Evolutionary conservation across 2,329 filamentous ascomycete genomes (phyloP), one percentile per base, ranked within the genome.

Genomic region (Fusarium phyllophilum): DNA sequence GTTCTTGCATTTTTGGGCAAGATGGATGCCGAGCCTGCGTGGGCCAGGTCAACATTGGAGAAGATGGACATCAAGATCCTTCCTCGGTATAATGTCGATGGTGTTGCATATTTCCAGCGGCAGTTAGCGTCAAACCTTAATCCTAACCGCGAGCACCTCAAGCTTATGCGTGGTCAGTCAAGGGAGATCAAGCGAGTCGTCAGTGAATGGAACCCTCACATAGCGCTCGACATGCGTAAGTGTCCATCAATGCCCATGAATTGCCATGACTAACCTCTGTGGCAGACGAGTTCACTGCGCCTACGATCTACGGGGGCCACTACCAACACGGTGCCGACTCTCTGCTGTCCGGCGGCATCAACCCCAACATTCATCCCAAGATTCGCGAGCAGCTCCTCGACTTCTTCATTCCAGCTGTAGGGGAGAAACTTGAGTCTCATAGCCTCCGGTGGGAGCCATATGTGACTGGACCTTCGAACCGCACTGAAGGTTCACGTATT

Each of bases 21-120:
- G 31, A 58, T 72, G 62, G 69, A 72, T 29, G 69, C 69, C 1
- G 57, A 72, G 1, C 68, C 56, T 5, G 9, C n/a, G 0, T 72
- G 68, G 68, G 57, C 69, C 1, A n/a, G 15, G 2, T 49, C 55
- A 2, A 46, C 72, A 3, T 48, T 72, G 11, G 69, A 63, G 9
- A 72, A 72, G 20, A 62, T 72, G 62, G 68, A 72, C 6, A 72
- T 72, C 7, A 68, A 57, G 26, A 49, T 72, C 8, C 69, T 72
- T 2, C 69, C 69, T 3, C 24, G 69, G 0, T 72, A 72, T 9
- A 72, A 72, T 0, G 56, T 68, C 0, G 69, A 72, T 10, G 69
- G 69, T 0, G 69, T 72, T 29, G 51, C 56, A 5, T 72, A 72
- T 10, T 72, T 72, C 22, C 69, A 72, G 38, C 39, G 69, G 10